Percentiles rank a stretch among this genome's conserved stretches.
Conservation (phyloP, 139 green algal species). For the Pleodorina starrii region DNA sequence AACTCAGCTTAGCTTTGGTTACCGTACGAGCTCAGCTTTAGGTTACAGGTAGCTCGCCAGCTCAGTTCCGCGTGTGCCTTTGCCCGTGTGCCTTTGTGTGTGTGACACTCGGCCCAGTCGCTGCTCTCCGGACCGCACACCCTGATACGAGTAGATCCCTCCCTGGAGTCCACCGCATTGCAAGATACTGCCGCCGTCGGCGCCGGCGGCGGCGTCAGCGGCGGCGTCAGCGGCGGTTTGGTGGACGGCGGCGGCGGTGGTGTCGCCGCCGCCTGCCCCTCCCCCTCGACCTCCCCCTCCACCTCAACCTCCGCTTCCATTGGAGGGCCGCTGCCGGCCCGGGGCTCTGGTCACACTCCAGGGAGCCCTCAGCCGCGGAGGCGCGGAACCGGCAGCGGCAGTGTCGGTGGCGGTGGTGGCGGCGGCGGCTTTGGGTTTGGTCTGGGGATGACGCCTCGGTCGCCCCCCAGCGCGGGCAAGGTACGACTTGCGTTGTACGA, state of each 20-base stretch:
- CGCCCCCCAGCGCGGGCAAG: not conserved
- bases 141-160: slow-evolving; percentile 46
- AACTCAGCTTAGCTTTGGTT: too few species aligned
- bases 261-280: not conserved
- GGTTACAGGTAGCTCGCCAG: too few species aligned
- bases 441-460: not conserved
- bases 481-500: too few species aligned
- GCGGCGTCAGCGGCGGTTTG: not conserved
- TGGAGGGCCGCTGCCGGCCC: not conserved
- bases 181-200: not conserved
- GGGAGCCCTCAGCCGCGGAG: not conserved
- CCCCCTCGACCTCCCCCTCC: not conserved
- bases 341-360: too few species aligned
- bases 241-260: too few species aligned
- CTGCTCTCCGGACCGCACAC: slow-evolving; percentile 71
- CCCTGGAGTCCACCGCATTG: not conserved
- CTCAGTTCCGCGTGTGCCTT: too few species aligned
- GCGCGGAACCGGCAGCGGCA: not conserved
- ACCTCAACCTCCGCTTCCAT: too few species aligned
- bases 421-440: not conserved
- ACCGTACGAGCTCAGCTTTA: too few species aligned
- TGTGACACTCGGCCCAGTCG: too few species aligned
- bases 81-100: too few species aligned
- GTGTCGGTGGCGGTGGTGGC: slow-evolving; percentile 5
- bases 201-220: slow-evolving; percentile 2